These are phyloP conservation scores for Ophiostoma sp. DNA, from an alignment of 2,329 filamentous ascomycete species.

Conservation along the genomic window DNA sequence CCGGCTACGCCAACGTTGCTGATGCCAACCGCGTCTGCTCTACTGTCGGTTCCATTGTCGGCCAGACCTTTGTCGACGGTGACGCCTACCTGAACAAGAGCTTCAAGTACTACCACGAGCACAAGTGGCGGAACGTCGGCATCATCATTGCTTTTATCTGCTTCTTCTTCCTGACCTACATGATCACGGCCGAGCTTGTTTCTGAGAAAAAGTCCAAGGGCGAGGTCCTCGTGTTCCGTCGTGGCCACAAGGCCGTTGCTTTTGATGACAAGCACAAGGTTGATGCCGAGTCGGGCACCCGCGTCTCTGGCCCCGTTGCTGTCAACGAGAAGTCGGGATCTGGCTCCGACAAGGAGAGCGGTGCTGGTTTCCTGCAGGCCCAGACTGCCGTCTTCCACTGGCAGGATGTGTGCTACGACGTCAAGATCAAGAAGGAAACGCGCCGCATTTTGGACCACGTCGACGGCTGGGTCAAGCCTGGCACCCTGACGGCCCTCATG, in stretches of 20 bases:
- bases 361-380: constrained; percentile 37
- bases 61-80: constrained; percentile 49
- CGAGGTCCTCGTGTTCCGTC: constrained; percentile 69
- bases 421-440: constrained; percentile 72
- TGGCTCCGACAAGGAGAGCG: constrained; percentile 16
- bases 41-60: constrained; percentile 53
- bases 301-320: constrained; percentile 42
- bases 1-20: constrained; percentile 37
- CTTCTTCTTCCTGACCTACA: constrained; percentile 58
- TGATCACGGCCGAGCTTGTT: constrained; percentile 61
- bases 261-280: constrained; percentile 59
- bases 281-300: constrained; percentile 52
- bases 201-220: constrained; percentile 67
- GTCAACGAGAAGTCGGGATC: constrained; percentile 9
- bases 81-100: constrained; percentile 51
- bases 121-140: constrained; percentile 68
- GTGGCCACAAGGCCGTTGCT: constrained; percentile 57
- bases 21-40: constrained; percentile 50
- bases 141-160: constrained; percentile 61
- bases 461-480: constrained; percentile 93
- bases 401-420: constrained; percentile 71
- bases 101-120: constrained; percentile 51
- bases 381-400: constrained; percentile 85
- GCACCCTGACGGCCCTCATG: constrained; percentile 85
- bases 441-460: constrained; percentile 78